Base-by-base conservation (phyloP, 2,329 filamentous ascomycete genomes). In the Hymenoscyphus linearis region DNA sequence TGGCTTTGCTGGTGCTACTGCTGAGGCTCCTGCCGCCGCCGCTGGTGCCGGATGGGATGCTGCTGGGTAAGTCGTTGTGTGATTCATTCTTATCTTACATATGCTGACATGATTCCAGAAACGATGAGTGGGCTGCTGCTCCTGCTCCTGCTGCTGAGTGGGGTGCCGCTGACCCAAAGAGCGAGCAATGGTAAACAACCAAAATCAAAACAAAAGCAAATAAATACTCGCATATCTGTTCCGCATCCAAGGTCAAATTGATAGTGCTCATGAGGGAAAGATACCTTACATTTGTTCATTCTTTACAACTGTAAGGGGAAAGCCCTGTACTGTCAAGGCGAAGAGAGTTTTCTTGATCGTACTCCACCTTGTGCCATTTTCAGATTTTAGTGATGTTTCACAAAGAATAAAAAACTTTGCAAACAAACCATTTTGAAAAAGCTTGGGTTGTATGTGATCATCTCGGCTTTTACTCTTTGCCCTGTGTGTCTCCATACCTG, bases 251-350 rank as follows among this genome's bases (percentile, higher is more conserved):
- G 74, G 75, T 81, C 78, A 79, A 82, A 81, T 85, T 85, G 82
- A 82, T 78, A 81, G 88, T 86, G 88, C 92, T 97, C 83, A 97
- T 89, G 93, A 97, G 92, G 93, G 93, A 98, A 98, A 98, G 93
- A 98, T 92, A 96, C 88, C 91, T 84, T 76, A 74, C 74, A 75
- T 78, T 76, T 75, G 75, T 77, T 70, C 72, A 70, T 67, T 75
- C 68, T 73, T 69, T 72, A 64, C 64, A 69, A 69, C 65, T 76
- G 75, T 76, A 16, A 78, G 88, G 93, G 92, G 93, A 98, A 97
- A 92, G 93, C 93, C 93, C 92, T 97, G 93, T 95, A 86, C 82
- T 86, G 81, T 84, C 82, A 85, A 84, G 83, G 84, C 87, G 89
- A 59, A 62, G 60, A 36, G 87, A 65, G 80, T 88, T 85, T 85